Base-by-base conservation (phyloP, 768 basidiomycete genomes). In the Russula olivacea region DNA sequence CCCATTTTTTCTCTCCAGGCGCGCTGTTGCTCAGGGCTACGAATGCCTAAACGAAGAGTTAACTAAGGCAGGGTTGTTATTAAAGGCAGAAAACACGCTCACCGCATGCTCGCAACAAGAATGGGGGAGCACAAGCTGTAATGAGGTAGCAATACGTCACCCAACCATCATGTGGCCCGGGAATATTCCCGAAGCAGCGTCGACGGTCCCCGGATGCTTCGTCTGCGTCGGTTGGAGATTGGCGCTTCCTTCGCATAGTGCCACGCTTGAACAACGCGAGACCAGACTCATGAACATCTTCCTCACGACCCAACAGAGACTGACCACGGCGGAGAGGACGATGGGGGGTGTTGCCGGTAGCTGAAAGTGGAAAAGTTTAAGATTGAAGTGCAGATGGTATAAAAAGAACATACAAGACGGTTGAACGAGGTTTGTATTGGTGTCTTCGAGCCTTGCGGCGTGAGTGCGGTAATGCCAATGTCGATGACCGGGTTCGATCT, bases 1-100 rank as follows among this genome's bases (percentile, higher is more conserved):
- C 96, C 97, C 75, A 98, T 93, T 78, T 99, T 99, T 76, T 99
- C 97, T 66, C 97, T 82, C 95, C 95, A 99, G 48, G 97, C 97
- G 54, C 93, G 85, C 73, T 97, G 94, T 68, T 89, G 89, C 67
- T 99, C 97, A 0, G 92, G 89, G 32, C 88, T 95, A 59, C 83
- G 82, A 67, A 97, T 88, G 59, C 95, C 93, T 94, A 63, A 32
- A 58, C 11, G 41, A 47, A 21, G 38, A 10, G 6, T 10, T 21
- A 47, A 41, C 50, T 15, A 21, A 47, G 23, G 32, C 36, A 15
- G 15, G 9, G 40, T 25, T 32, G 12, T 19, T 9, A 28, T 19
- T 9, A 28, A 40, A 12, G 4, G 36, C 21, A 17, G 19, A 32
- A 52, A 47, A 15, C 12, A 30, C 47, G 82, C 89, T 64, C 71